phyloP scores from a whole-genome alignment of 495 filamentous ascomycete genomes.

The Bacidia gigantensis region DNA sequence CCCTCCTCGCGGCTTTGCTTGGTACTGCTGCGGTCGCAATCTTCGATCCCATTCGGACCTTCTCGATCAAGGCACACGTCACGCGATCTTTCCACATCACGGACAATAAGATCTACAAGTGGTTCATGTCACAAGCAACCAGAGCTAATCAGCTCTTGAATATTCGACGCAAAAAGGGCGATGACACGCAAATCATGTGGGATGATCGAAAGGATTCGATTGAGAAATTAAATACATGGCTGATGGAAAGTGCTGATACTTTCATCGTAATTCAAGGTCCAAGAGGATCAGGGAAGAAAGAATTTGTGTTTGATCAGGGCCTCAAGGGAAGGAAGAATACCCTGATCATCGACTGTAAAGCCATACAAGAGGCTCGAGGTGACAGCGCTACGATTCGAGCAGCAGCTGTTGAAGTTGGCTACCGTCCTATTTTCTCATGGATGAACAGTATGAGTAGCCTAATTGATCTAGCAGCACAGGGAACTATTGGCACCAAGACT shows the following conservation, averaged over 20 bases:
- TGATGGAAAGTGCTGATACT: constrained; percentile 74
- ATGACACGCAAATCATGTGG: constrained; percentile 68
- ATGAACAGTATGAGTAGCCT: constrained; percentile 88
- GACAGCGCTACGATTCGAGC: constrained; percentile 77
- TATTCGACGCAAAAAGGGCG: constrained; percentile 37
- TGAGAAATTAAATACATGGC: constrained; percentile 67
- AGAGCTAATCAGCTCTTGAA: constrained; percentile 47
- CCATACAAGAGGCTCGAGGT: constrained; percentile 80
- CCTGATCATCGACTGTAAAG: constrained; percentile 87
- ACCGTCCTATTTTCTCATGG: constrained; percentile 89
- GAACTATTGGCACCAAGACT: constrained; percentile 85
- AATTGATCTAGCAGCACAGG: constrained; percentile 81
- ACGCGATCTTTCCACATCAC: constrained; percentile 59
- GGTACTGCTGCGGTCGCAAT: constrained; percentile 78
- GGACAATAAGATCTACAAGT: constrained; percentile 56
- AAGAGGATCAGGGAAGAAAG: constrained; percentile 78
- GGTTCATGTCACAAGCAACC: constrained; percentile 67
- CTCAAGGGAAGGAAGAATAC: constrained; percentile 64
- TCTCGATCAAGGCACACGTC: constrained; percentile 79
- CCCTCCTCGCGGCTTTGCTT: constrained; percentile 60
- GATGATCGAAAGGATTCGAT: constrained; percentile 74
- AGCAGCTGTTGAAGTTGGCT: constrained; percentile 75
- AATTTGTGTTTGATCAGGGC: constrained; percentile 73
- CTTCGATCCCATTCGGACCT: constrained; percentile 86
- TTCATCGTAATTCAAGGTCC: constrained; percentile 94